Evolutionary conservation across 164 flowering plant genomes (phyloP).

Genomic region (Vitis vinifera): ASM3070453v1 NC_081815.1:4669001-4669500

Average conservation of each 20-base stretch:
- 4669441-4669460: slow-evolving; percentile 77
- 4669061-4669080: neutral
- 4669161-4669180: no score
- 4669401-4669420: slow-evolving; percentile 82
- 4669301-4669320: neutral
- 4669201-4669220: neutral
- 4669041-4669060: slow-evolving; percentile 46
- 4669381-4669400: slow-evolving; percentile 73
- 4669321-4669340: neutral
- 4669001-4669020: slow-evolving; percentile 57
- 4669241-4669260: no score
- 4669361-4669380: neutral
- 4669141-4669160: neutral
- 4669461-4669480: slow-evolving; percentile 65
- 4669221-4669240: no score
- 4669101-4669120: neutral
- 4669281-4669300: neutral
- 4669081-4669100: neutral
- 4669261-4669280: neutral
- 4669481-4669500: slow-evolving; percentile 62
- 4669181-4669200: neutral
- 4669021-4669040: slow-evolving; percentile 50
- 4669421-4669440: slow-evolving; percentile 61
- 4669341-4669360: neutral
- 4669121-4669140: neutral